These are phyloP conservation scores for Sisymbrium altissimum DNA, from an alignment of 345 rosid species.

Conservation along the genomic window DNA sequence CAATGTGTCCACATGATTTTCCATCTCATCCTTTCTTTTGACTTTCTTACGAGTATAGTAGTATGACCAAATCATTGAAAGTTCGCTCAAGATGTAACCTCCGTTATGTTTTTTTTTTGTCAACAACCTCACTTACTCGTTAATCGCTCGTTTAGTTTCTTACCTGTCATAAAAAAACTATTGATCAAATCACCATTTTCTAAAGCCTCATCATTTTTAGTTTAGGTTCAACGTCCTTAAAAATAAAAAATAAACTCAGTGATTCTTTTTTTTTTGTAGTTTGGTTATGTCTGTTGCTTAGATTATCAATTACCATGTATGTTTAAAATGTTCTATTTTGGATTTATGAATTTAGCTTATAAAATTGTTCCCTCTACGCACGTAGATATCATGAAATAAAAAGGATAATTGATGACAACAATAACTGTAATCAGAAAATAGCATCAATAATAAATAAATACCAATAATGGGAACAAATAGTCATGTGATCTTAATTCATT, in stretches of 20 bases:
- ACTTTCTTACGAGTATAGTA: neutral
- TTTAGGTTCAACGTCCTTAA: no score
- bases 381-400: neutral
- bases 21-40: neutral
- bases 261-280: neutral
- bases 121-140: neutral
- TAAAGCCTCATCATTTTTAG: no score
- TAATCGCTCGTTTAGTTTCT: neutral
- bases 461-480: conserved; percentile 11
- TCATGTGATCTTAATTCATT: conserved; percentile 20
- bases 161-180: no score
- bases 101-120: neutral
- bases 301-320: neutral
- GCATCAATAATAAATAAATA: neutral
- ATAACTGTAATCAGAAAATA: conserved; percentile 16
- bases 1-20: conserved; percentile 12
- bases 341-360: neutral
- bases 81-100: conserved; percentile 9
- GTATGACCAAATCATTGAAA: conserved; percentile 28
- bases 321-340: neutral
- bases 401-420: conserved; percentile 3
- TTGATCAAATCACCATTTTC: no score
- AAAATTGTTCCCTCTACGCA: neutral
- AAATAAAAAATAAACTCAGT: no score
- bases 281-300: neutral